Evolutionary conservation across 2,329 filamentous ascomycete genomes (phyloP), one percentile per base, ranked within the genome.

Genomic region (Cordyceps cateniannulata): DNA sequence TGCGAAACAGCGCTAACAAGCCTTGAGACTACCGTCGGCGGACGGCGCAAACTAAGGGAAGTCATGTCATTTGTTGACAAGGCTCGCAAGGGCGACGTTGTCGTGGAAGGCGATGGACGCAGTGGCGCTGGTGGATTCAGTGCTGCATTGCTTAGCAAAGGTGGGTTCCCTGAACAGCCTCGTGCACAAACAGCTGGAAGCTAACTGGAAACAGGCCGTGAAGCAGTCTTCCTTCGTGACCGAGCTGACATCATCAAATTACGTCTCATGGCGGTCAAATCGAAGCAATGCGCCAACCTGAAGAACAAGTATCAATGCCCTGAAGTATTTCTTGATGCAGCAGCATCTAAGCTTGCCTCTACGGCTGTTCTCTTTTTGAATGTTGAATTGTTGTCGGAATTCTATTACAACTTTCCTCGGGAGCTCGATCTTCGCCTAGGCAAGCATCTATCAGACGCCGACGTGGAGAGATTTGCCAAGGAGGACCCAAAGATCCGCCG

Each of bases 291-390:
- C 75, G 83, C 86, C 62, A 85, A 79, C 66, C 81, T 88, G 66
- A 88, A 88, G 69, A 96, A 96, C 79, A 97, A 97, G 78, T 97
- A 98, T 76, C 86, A 95, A 76, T 99, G 95, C 70, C 95, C 95
- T 0, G 95, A 99, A 72, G 85, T 99, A 18, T 99, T 99, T 79
- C 85, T 99, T n/a, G 93, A 99, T 69, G 92, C 96, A 3, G 95
- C 96, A 2, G 93, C 95, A 1, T 91, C 93, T 66, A 98, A 98
- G 75, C 84, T 99, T 53, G 96, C 93, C 3, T 89, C 91, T 1
- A 99, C 95, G 0, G 93, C 95, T 2, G 95, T 99, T 9, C 85
- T 99, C 0, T 99, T 99, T 80, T 83, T 99, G 32, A 97, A 99
- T 69, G 95, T 98, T 12, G 96, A 99, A 76, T 83, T 99, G 22